phyloP scores from a whole-genome alignment of 2,329 filamentous ascomycete species.

The Claviceps spartinae region DNA sequence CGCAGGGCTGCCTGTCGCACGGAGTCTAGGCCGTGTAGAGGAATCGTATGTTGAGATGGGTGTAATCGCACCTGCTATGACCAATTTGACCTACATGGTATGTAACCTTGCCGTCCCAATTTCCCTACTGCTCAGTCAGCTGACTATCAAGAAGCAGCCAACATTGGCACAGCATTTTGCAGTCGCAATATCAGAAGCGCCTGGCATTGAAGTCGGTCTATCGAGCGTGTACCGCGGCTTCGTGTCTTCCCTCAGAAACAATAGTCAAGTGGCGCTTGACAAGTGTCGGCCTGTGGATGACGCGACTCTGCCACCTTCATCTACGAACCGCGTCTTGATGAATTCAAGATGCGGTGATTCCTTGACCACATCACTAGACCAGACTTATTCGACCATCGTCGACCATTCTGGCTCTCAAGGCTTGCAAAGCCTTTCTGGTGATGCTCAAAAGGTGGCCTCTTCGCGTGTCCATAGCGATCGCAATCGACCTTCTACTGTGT shows the following conservation, averaged over 20 bases:
- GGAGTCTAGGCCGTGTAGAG: constrained; percentile 8
- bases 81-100: neutral
- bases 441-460: neutral
- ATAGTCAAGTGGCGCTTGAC: neutral
- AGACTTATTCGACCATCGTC: neutral
- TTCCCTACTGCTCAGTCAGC: neutral
- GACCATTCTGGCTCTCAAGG: neutral
- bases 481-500: no score
- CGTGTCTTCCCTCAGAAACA: neutral
- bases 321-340: neutral
- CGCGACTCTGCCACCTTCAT: neutral
- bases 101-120: neutral
- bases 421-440: neutral
- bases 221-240: neutral
- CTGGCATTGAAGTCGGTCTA: neutral
- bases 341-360: neutral
- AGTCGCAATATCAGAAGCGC: neutral
- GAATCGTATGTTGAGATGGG: constrained; percentile 4
- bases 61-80: neutral
- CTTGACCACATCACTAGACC: neutral
- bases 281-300: neutral
- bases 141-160: neutral
- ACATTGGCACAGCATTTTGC: constrained; percentile 2
- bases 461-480: neutral
- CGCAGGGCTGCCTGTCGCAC: neutral